These are phyloP conservation scores for Trichophyton verrucosum DNA, from an alignment of 2,329 filamentous ascomycete genomes.

Conservation along the genomic window DNA sequence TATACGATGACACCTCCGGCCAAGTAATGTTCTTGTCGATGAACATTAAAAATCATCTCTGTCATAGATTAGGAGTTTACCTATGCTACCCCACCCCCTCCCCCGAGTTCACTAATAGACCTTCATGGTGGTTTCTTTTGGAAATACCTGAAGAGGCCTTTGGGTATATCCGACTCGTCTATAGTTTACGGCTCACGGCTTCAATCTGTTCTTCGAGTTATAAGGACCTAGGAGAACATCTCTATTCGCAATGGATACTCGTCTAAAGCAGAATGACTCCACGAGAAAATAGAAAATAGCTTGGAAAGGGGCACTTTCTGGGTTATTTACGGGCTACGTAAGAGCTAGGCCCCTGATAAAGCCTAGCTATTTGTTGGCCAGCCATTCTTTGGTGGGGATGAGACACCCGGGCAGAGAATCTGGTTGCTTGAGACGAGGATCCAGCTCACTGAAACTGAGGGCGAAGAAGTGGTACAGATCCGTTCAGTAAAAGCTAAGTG, in stretches of 20 bases:
- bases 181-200: conserved; percentile 10
- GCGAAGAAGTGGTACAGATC: conserved; percentile 4
- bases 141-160: conserved; percentile 13
- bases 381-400: background rate
- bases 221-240: conserved; percentile 11
- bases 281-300: conserved; percentile 13
- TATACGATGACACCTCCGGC: conserved; percentile 29
- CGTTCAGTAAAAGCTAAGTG: conserved; percentile 5
- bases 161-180: conserved; percentile 13
- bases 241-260: conserved; percentile 7
- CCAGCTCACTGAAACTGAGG: background rate
- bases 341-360: conserved; percentile 17
- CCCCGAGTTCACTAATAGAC: conserved; percentile 26
- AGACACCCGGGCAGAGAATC: conserved; percentile 3
- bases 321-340: conserved; percentile 13
- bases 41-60: conserved; percentile 25
- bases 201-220: conserved; percentile 12
- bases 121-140: conserved; percentile 32
- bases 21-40: conserved; percentile 31
- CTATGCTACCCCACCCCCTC: conserved; percentile 28
- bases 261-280: conserved; percentile 13
- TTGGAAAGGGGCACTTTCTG: conserved; percentile 17
- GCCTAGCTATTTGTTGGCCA: conserved; percentile 7
- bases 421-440: background rate
- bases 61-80: conserved; percentile 34